A percentile compares a stretch with the other conserved stretches of the same genome.
These are phyloP conservation scores for Aspergillus pseudoviridinutans DNA, from an alignment of 2,329 filamentous ascomycete species.

Conservation along the genomic window DNA sequence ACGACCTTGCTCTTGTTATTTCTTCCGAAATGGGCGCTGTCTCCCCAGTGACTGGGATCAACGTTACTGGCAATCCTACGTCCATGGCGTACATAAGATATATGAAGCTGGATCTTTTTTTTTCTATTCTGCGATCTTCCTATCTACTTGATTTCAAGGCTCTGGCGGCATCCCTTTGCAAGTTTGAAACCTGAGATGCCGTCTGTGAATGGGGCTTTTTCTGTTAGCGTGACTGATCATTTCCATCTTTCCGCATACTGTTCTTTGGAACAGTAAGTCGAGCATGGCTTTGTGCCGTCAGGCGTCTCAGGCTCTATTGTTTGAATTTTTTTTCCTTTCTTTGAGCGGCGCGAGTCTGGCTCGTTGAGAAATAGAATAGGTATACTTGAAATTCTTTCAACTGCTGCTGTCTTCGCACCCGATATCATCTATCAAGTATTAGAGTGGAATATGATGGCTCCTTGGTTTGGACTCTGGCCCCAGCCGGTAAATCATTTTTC, in stretches of 20 bases:
- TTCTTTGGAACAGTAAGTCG: background rate
- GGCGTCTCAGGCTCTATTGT: background rate
- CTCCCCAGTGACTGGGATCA: background rate
- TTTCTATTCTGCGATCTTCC: background rate
- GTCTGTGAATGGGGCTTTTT: background rate
- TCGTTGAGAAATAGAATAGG: background rate
- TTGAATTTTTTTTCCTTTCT: background rate
- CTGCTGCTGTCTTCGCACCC: background rate
- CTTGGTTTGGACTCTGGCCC: background rate
- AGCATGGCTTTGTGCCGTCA: background rate
- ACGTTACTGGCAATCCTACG: background rate
- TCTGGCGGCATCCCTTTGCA: background rate
- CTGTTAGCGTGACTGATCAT: constrained; percentile 10
- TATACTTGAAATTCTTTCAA: background rate
- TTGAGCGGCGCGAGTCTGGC: background rate
- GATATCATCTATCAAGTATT: background rate
- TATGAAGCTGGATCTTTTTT: background rate
- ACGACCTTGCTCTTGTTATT: constrained; percentile 16
- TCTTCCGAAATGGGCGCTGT: background rate
- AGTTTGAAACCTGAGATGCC: background rate
- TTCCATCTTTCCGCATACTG: constrained; percentile 1
- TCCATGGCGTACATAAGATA: background rate
- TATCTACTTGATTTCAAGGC: background rate
- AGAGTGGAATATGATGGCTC: background rate
- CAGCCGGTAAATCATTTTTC: background rate